A percentile compares a stretch with the other conserved stretches of the same genome.
These are phyloP conservation scores for Curvularia sp. DNA, from an alignment of 2,329 filamentous ascomycete genomes.

Conservation along the genomic window DNA sequence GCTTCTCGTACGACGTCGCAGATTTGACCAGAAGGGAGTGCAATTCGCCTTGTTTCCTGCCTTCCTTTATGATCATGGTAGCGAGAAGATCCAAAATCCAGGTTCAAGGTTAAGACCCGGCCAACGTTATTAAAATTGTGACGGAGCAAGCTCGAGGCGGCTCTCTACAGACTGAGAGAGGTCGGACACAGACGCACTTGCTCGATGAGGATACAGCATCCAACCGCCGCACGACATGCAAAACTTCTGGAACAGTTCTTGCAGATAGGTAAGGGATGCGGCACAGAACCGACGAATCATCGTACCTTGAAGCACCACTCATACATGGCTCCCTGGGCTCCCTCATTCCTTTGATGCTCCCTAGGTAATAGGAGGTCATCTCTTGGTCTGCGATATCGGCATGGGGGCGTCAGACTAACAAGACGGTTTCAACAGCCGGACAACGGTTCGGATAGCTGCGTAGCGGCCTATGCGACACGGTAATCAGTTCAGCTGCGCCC, in stretches of 20 bases:
- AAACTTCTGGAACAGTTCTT: conserved; percentile 30
- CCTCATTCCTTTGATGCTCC: conserved; percentile 7
- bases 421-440: conserved; percentile 37
- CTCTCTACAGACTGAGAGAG: conserved; percentile 19
- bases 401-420: conserved; percentile 21
- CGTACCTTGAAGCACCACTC: conserved; percentile 21
- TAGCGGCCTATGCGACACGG: conserved; percentile 38
- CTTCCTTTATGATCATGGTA: conserved; percentile 24
- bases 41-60: conserved; percentile 18
- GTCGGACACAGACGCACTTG: conserved; percentile 19
- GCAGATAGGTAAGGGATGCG: conserved; percentile 22
- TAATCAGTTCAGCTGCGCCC: conserved; percentile 39
- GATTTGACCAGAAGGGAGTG: conserved; percentile 14
- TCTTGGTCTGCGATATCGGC: conserved; percentile 17
- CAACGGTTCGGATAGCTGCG: conserved; percentile 32
- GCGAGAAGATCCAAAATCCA: conserved; percentile 39
- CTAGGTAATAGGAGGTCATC: conserved; percentile 3
- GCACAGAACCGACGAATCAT: not conserved
- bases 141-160: conserved; percentile 23
- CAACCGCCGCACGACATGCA: conserved; percentile 36
- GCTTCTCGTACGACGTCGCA: conserved; percentile 27
- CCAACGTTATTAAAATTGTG: conserved; percentile 36
- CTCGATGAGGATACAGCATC: conserved; percentile 24
- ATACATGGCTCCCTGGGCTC: conserved; percentile 15
- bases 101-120: conserved; percentile 41